Conservation (phyloP, 257 asterid genomes). For the Oldenlandia corymbosa region DNA sequence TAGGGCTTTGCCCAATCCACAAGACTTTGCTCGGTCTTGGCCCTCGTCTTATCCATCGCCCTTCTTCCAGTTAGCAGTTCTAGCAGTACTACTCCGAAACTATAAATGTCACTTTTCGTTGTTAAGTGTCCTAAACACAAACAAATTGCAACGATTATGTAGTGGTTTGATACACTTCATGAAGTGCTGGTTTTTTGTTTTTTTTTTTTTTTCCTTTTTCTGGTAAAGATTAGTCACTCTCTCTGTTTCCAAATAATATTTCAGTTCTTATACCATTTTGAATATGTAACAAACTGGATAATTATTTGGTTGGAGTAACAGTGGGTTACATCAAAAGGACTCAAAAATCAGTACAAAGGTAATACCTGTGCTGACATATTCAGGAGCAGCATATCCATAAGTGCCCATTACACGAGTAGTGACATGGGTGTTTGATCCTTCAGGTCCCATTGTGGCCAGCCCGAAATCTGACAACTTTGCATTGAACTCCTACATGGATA, state of each 20-base stretch:
- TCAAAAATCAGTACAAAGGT: no score
- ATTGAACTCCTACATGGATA: slow-evolving; percentile 57
- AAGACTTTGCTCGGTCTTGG: slow-evolving; percentile 60
- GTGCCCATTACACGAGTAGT: slow-evolving; percentile 96
- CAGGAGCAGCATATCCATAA: slow-evolving; percentile 94
- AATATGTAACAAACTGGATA: no score
- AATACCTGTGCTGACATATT: slow-evolving; percentile 81
- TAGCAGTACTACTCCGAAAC: slow-evolving; percentile 81
- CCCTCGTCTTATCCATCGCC: slow-evolving; percentile 69
- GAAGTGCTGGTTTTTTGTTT: no score
- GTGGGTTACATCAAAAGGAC: no score
- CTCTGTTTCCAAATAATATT: no score
- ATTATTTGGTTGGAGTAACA: no score
- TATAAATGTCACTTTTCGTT: slow-evolving; percentile 79
- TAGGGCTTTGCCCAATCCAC: slow-evolving; percentile 80
- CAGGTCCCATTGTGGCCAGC: slow-evolving; percentile 93
- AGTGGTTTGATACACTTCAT: no score
- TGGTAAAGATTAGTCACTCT: no score
- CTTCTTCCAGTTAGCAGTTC: slow-evolving; percentile 81
- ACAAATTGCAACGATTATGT: no score
- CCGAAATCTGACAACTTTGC: slow-evolving; percentile 90
- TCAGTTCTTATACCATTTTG: no score
- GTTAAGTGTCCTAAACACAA: slow-evolving; percentile 70
- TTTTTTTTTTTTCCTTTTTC: no score
- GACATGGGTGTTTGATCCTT: slow-evolving; percentile 89